Evolutionary conservation across 768 basidiomycete species (phyloP).

Genomic region (Auricularia heimuer): DNA sequence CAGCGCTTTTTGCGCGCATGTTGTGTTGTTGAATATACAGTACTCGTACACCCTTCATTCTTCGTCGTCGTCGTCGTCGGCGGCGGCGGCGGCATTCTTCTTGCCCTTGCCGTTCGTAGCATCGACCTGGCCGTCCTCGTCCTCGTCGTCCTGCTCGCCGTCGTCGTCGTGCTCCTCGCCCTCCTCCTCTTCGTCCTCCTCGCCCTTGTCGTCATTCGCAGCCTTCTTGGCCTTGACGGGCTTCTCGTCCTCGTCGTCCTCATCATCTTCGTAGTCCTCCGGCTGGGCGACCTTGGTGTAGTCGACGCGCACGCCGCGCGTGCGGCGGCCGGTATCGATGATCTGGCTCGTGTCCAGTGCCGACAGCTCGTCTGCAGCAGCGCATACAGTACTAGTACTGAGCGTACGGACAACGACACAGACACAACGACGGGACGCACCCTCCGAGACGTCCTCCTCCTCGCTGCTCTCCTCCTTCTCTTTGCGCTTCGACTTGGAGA

Average conservation of each 20-base stretch:
- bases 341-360: slow-evolving; percentile 15
- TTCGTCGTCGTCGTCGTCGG: too few species aligned
- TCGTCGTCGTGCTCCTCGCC: slow-evolving; percentile 32
- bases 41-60: too few species aligned
- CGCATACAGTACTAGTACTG: too few species aligned
- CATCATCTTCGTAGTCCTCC: slow-evolving; percentile 14
- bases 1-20: too few species aligned
- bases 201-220: slow-evolving; percentile 6
- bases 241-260: slow-evolving; percentile 31
- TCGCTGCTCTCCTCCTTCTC: slow-evolving; percentile 15
- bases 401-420: too few species aligned
- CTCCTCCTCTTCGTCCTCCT: slow-evolving; percentile 20
- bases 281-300: slow-evolving; percentile 20
- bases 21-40: too few species aligned
- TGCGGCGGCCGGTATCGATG: slow-evolving; percentile 16
- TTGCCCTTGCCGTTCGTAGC: too few species aligned
- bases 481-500: background rate
- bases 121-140: slow-evolving; percentile 18
- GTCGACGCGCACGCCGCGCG: slow-evolving; percentile 18
- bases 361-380: slow-evolving; percentile 15
- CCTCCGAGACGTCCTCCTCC: slow-evolving; percentile 17
- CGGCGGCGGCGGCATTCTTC: too few species aligned
- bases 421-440: slow-evolving; percentile 16
- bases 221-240: slow-evolving; percentile 5
- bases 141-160: slow-evolving; percentile 25